Evolutionary conservation across 164 flowering plant genomes (phyloP).

Genomic region (Magnolia sinica): DNA sequence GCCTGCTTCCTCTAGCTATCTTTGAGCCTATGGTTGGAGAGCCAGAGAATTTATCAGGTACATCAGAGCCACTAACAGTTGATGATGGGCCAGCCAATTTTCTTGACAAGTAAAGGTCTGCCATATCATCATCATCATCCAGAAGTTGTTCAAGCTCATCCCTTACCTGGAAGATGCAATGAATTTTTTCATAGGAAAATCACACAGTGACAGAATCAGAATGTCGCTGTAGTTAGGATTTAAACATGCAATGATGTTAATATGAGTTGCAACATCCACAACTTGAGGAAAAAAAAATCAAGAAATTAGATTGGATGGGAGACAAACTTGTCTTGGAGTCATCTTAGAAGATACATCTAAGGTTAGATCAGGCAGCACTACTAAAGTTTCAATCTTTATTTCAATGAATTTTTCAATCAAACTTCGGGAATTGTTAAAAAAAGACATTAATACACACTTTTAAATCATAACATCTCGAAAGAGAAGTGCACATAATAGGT

Average conservation of each 20-base stretch:
- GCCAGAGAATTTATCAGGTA: conserved; percentile 57
- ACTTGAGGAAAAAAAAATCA: background rate
- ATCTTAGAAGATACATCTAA: too few relatives aligned
- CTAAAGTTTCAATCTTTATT: background rate
- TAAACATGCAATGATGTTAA: background rate
- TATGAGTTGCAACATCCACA: background rate
- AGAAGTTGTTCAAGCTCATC: conserved; percentile 97
- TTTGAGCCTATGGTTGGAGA: conserved; percentile 80
- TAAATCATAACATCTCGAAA: too few relatives aligned
- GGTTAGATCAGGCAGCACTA: too few relatives aligned
- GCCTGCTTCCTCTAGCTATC: conserved; percentile 79
- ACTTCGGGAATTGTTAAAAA: too few relatives aligned
- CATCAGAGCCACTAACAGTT: conserved; percentile 61
- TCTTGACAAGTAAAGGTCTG: conserved; percentile 87
- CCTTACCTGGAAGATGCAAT: conserved; percentile 50
- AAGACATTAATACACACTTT: too few relatives aligned
- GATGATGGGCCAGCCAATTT: conserved; percentile 61
- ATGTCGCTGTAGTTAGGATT: background rate
- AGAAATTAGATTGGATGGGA: background rate
- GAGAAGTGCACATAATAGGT: too few relatives aligned
- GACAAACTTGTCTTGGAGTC: background rate
- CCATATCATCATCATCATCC: conserved; percentile 98
- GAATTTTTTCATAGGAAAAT: background rate
- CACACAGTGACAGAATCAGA: too few relatives aligned
- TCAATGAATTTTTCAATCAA: background rate